Evolutionary conservation across 768 basidiomycete genomes (phyloP).

Genomic region (Plicaturopsis crispa): DNA sequence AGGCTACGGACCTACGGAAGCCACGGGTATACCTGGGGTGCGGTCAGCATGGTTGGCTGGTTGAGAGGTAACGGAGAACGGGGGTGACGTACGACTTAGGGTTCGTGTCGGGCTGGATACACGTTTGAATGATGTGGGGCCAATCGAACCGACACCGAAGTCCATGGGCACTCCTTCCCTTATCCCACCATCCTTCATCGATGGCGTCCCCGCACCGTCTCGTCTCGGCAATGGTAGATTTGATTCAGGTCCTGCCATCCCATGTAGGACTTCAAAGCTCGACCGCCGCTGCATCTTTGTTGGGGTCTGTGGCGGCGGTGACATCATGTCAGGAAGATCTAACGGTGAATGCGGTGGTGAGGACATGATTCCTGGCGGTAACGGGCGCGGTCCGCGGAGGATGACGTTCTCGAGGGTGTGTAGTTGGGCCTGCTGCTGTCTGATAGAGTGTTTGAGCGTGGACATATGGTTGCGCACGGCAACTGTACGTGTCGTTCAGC

Average conservation of each 20-base stretch:
- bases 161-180: conserved; percentile 66
- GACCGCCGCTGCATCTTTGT: conserved; percentile 53
- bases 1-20: conserved; percentile 75
- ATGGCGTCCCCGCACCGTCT: conserved; percentile 29
- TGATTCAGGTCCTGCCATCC: conserved; percentile 71
- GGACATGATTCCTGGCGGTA: conserved; percentile 31
- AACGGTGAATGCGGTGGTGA: conserved; percentile 25
- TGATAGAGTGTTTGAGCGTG: conserved; percentile 72
- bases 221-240: conserved; percentile 62
- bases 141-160: conserved; percentile 35
- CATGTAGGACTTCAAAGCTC: conserved; percentile 65
- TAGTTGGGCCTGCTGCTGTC: conserved; percentile 79
- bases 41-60: conserved; percentile 6
- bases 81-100: conserved; percentile 59
- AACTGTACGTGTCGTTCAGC: conserved; percentile 36
- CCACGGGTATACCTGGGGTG: conserved; percentile 60
- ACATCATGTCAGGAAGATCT: conserved; percentile 29
- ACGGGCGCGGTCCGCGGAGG: conserved; percentile 59
- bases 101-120: conserved; percentile 68
- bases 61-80: conserved; percentile 12
- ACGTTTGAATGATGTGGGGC: conserved; percentile 37
- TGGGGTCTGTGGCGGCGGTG: conserved; percentile 22
- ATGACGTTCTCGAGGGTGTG: conserved; percentile 62
- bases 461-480: conserved; percentile 75
- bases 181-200: conserved; percentile 54